These are phyloP conservation scores for Vigna nakashimae DNA, from an alignment of 306 rosid genomes.

Conservation along the genomic window DNA sequence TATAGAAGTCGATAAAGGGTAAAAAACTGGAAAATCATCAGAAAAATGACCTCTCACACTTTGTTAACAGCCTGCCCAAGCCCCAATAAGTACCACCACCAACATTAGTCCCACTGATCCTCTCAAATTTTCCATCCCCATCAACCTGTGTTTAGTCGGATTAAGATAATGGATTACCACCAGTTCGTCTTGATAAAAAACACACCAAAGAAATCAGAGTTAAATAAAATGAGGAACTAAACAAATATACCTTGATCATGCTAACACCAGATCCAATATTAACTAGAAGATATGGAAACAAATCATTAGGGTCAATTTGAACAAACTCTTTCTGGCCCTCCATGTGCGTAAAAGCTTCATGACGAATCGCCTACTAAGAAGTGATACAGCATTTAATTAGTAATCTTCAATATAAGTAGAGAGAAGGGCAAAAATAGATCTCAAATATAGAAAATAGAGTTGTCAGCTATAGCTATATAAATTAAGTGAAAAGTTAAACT, in stretches of 20 bases:
- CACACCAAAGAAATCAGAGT: constrained; percentile 39
- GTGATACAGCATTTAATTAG: constrained; percentile 52
- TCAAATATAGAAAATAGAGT: neutral
- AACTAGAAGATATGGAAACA: constrained; percentile 87
- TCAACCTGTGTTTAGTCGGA: constrained; percentile 66
- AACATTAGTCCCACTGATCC: constrained; percentile 92
- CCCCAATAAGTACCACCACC: constrained; percentile 98
- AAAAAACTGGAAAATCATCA: constrained; percentile 9
- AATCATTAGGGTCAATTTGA: constrained; percentile 75
- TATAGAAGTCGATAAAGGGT: constrained; percentile 18
- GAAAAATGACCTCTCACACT: constrained; percentile 71
- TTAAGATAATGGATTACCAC: constrained; percentile 36
- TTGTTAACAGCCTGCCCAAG: constrained; percentile 84
- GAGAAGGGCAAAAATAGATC: constrained; percentile 11
- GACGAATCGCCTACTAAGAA: constrained; percentile 90
- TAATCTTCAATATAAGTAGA: constrained; percentile 17
- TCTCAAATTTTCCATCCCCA: constrained; percentile 86
- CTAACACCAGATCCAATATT: constrained; percentile 95
- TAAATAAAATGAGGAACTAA: constrained; percentile 26
- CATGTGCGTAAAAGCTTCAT: constrained; percentile 92
- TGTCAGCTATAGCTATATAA: neutral
- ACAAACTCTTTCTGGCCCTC: constrained; percentile 87
- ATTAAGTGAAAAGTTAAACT: constrained; percentile 3
- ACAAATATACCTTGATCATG: constrained; percentile 72
- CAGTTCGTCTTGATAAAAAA: constrained; percentile 27